Evolutionary conservation across 768 basidiomycete species (phyloP).

Genomic region (Melanogaster broomeanus): DNA sequence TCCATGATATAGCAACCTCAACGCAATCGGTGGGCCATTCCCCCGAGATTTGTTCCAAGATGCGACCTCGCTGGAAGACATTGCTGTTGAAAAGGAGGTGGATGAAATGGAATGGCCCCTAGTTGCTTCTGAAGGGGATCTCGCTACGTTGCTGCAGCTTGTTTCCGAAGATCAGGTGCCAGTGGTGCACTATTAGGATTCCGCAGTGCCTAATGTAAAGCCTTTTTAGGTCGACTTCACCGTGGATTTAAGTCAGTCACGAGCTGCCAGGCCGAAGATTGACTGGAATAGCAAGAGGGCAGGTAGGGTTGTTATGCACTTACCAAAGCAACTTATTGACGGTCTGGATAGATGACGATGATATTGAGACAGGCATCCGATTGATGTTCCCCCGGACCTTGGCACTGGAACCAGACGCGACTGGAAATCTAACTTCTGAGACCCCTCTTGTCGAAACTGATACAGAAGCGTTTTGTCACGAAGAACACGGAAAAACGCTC

Average conservation of each 20-base stretch:
- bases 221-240: conserved; percentile 63
- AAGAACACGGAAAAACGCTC: conserved; percentile 45
- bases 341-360: conserved; percentile 67
- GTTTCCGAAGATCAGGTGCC: conserved; percentile 78
- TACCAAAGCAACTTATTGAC: conserved; percentile 4
- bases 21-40: conserved; percentile 64
- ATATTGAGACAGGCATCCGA: conserved; percentile 71
- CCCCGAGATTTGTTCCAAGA: conserved; percentile 70
- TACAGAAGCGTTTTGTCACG: conserved; percentile 13
- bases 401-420: conserved; percentile 15
- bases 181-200: background rate
- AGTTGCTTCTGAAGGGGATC: conserved; percentile 78
- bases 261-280: conserved; percentile 51
- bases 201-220: background rate
- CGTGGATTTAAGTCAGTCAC: conserved; percentile 65
- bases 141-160: conserved; percentile 74
- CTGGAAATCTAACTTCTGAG: conserved; percentile 9
- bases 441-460: conserved; percentile 12
- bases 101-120: conserved; percentile 80
- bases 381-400: conserved; percentile 39
- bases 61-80: conserved; percentile 62
- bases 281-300: conserved; percentile 93
- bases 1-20: conserved; percentile 55
- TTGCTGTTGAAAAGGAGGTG: conserved; percentile 47
- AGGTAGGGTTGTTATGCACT: conserved; percentile 43